Conservation (phyloP, 306 rosid species). For the Vigna reflexopilosa region DNA sequence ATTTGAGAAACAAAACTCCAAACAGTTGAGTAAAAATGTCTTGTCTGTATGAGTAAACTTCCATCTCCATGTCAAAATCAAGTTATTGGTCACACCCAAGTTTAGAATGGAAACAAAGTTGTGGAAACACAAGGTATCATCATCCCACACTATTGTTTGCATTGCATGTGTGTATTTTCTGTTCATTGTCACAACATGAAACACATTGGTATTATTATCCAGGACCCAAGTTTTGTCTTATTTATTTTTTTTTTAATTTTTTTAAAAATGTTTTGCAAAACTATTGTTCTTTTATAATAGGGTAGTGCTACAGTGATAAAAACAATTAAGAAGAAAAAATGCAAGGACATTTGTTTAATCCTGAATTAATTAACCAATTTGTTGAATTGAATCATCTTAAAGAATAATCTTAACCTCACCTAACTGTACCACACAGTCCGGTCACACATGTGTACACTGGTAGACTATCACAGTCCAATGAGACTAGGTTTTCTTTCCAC, state of each 20-base stretch:
- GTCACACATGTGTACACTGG: not conserved
- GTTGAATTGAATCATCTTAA: not conserved
- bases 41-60: not conserved
- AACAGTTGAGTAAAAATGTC: not conserved
- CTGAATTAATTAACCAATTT: slow-evolving; percentile 6
- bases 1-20: not conserved
- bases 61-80: slow-evolving; percentile 28
- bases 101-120: slow-evolving; percentile 4
- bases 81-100: slow-evolving; percentile 3
- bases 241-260: not conserved
- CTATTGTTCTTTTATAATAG: not conserved
- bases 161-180: not conserved
- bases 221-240: not conserved
- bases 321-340: not conserved
- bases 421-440: slow-evolving; percentile 39
- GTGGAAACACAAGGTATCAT: not conserved
- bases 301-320: not conserved
- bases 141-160: not conserved
- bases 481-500: slow-evolving; percentile 11
- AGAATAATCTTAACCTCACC: slow-evolving; percentile 38
- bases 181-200: slow-evolving; percentile 24
- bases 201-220: not conserved
- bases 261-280: not conserved
- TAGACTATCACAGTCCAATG: slow-evolving; percentile 34
- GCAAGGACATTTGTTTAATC: slow-evolving; percentile 37